Percentiles rank a stretch among this genome's conserved stretches.
Conservation (phyloP, 495 filamentous ascomycete genomes). For the Cenococcum geophilum region DNA sequence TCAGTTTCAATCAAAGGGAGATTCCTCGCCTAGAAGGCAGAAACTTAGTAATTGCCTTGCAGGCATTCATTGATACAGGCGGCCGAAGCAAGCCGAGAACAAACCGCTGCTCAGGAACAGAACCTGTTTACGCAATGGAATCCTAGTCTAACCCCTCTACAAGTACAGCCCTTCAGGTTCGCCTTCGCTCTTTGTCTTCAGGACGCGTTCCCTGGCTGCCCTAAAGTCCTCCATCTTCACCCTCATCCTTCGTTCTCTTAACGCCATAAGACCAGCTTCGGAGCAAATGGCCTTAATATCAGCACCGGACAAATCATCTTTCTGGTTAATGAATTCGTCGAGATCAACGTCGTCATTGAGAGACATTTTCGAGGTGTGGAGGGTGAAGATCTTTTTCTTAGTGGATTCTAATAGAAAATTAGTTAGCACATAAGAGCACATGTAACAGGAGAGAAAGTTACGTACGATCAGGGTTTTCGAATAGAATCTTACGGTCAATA, state of each 20-base stretch:
- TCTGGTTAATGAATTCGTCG: conserved; percentile 97
- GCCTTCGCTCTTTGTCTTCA: conserved; percentile 98
- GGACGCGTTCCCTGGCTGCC: conserved; percentile 81
- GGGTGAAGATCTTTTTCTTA: conserved; percentile 98
- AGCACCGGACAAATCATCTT: conserved; percentile 94
- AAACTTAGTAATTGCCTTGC: not conserved
- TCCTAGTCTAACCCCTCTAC: conserved; percentile 45
- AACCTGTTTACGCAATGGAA: not conserved
- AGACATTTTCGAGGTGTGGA: conserved; percentile 99
- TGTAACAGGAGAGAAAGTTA: conserved; percentile 9
- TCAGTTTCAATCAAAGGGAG: not conserved
- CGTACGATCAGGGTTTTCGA: conserved; percentile 94
- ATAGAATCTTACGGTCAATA: conserved; percentile 99
- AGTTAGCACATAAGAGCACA: conserved; percentile 34
- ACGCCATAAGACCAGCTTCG: conserved; percentile 90
- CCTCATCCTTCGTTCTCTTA: conserved; percentile 93
- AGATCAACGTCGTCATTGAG: conserved; percentile 91
- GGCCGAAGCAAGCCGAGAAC: conserved; percentile 2
- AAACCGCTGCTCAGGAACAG: not conserved
- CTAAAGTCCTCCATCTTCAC: conserved; percentile 99
- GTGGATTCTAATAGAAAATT: conserved; percentile 63
- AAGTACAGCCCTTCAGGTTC: conserved; percentile 98
- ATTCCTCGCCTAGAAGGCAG: not conserved
- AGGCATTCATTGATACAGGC: conserved; percentile 3
- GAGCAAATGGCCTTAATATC: conserved; percentile 99